phyloP scores from a whole-genome alignment of 2,329 filamentous ascomycete genomes.

The Sporothrix curviconia region DNA sequence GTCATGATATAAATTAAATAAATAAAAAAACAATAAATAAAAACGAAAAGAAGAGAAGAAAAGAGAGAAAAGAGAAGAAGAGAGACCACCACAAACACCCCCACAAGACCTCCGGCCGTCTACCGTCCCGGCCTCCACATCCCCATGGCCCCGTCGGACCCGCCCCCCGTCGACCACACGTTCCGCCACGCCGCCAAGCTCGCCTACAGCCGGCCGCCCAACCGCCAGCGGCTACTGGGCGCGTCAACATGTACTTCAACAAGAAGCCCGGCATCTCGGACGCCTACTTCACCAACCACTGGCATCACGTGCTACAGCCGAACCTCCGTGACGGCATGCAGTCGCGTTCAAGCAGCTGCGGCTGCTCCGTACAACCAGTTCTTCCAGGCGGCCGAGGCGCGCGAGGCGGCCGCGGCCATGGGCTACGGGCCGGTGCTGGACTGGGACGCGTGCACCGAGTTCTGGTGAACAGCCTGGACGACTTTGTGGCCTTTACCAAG shows the following conservation, averaged over 20 bases:
- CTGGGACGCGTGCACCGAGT: not conserved
- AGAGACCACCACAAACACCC: not conserved
- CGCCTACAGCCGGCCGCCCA: not conserved
- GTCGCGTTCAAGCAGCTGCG: not conserved
- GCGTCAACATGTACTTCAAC: not conserved
- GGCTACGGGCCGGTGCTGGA: not conserved
- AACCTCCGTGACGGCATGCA: not conserved
- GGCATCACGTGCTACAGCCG: not conserved
- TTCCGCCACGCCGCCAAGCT: not conserved
- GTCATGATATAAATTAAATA: not conserved
- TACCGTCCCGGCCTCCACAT: not conserved
- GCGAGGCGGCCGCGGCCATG: not conserved
- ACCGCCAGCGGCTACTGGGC: not conserved
- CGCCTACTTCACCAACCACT: not conserved
- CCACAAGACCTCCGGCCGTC: not conserved
- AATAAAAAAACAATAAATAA: not conserved
- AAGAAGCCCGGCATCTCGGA: not conserved
- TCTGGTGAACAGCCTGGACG: not conserved
- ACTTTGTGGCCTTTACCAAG: not conserved
- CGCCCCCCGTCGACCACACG: not conserved
- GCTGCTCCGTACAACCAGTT: not conserved
- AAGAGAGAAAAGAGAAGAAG: not conserved
- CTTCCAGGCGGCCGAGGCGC: not conserved
- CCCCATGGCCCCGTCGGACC: not conserved
- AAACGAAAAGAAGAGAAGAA: not conserved